Conservation (phyloP, 2,329 filamentous ascomycete genomes). For the Pseudonectria buxi region DNA sequence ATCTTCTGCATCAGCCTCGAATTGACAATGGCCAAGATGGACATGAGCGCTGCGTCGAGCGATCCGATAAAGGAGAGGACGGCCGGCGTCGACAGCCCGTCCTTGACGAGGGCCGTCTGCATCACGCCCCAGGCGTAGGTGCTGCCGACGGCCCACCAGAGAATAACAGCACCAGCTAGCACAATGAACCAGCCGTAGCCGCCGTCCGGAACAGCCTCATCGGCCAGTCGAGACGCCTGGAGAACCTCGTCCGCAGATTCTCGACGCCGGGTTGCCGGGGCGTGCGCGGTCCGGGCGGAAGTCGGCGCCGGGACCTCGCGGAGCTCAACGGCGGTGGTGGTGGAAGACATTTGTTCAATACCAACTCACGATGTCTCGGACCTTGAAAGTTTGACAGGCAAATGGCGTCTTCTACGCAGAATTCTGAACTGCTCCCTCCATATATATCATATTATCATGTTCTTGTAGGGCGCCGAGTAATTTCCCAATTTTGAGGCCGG, state of each 20-base stretch:
- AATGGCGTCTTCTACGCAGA: too few species aligned
- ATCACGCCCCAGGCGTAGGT: slow-evolving; percentile 55
- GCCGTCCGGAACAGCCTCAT: slow-evolving; percentile 43
- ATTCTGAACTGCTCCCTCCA: too few species aligned
- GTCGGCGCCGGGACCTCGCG: slow-evolving; percentile 1
- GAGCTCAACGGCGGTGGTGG: slow-evolving; percentile 7
- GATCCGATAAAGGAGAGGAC: slow-evolving; percentile 55
- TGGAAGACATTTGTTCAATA: neutral
- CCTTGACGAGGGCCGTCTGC: slow-evolving; percentile 47
- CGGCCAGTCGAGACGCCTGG: slow-evolving; percentile 37
- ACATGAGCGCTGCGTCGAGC: slow-evolving; percentile 42
- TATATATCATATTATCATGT: too few species aligned
- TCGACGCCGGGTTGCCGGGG: neutral
- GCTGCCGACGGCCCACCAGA: slow-evolving; percentile 52
- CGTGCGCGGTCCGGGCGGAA: slow-evolving; percentile 2
- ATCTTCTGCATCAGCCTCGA: slow-evolving; percentile 43
- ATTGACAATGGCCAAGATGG: slow-evolving; percentile 45
- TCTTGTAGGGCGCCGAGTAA: too few species aligned
- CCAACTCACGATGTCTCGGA: too few species aligned
- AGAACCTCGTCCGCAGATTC: slow-evolving; percentile 21
- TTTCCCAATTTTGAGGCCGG: too few species aligned
- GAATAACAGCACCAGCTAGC: slow-evolving; percentile 39
- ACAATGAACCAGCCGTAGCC: slow-evolving; percentile 53
- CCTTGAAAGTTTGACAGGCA: too few species aligned
- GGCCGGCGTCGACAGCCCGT: slow-evolving; percentile 39